Base-by-base conservation (phyloP, 1,139 yeast species). In the Scheffersomyces lignicola region DNA sequence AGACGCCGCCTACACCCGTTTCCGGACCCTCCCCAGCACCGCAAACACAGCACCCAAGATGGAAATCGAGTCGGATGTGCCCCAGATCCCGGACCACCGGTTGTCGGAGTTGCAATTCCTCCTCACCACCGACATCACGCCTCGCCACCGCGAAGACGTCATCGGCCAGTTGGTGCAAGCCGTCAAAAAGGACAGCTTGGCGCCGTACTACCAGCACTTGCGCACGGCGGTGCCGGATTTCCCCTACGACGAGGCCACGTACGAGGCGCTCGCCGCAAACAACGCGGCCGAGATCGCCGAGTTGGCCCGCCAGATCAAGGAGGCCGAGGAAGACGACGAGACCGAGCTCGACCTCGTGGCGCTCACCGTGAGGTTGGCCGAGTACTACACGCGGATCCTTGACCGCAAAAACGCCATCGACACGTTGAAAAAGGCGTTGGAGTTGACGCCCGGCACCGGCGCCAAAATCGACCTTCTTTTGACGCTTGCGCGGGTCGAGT, bases 291-390 rank as follows among this genome's bases (percentile, higher is more conserved):
- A 76, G 38, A 71, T 85, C 28, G 63, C 65, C 11, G 76, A 71
- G 38, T 69, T 90, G 47, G 78, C 82, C 52, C 72, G 71, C 38
- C 67, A 75, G 36, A 80, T 92, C 44, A 77, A 76, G 40, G 83
- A 80, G 47, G 86, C 94, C 18, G 90, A 86, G 49, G 84, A 79
- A 39, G 88, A 85, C 40, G 96, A 88, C 52, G 97, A 92, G 56
- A 95, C 95, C 27, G 95, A 87, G 52, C 66, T 85, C 49, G 96
- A 89, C 52, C 75, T 80, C 29, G 80, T 87, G 8, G 83, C 83
- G 44, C 80, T 83, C 27, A 83, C 90, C 73, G 75, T 80, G 38
- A 78, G 81, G 53, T 76, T 92, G 31, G 97, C 96, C 17, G 95
- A 90, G 55, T 88, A 84, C 57, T 90, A 88, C 58, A 82, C 97